Evolutionary conservation across 495 filamentous ascomycete genomes (phyloP), one percentile per base, ranked within the genome.

Genomic region (Penicillium simplicissimum): DNA sequence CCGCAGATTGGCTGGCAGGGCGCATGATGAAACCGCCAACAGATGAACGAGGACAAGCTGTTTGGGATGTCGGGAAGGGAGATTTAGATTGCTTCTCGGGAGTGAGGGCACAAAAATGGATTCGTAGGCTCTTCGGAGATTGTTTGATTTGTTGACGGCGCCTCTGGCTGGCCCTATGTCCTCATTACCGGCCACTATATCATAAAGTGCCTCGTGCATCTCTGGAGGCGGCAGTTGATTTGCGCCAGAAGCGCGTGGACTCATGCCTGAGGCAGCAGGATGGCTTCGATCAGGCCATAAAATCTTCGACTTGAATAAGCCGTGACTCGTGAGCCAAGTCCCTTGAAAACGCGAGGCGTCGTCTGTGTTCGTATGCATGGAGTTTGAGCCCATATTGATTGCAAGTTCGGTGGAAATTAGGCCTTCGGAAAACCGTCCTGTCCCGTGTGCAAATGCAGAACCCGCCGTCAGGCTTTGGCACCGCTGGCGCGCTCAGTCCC

Each of bases 21-120:
- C 48, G 57, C 48, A 59, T 59, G 13, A 59, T 59, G 57, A 59
- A 59, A 59, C 57, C 25, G 36, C 28, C 21, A 40, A 59, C 19
- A n/a, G 25, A 52, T 33, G 28, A 53, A 49, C 43, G 43, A 23
- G 45, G 45, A 11, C 15, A 28, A 21, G 49, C 28, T 25, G 57
- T 53, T 34, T 37, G 57, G 40, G 35, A 25, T 55, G 7, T 40
- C 37, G 36, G 36, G 31, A 36, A 19, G 17, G 51, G 33, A 34
- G 10, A 36, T 28, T 49, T 25, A 49, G 15, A 49, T 11, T 25
- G 45, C 14, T 31, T 49, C 31, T 49, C 23, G 25, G 10, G 3
- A 28, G 11, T 28, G 45, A 49, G 4, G 25, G 23, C 25, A 19
- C 23, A 25, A 19, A 28, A 49, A 31, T 15, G 8, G 10, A 49